Conservation (phyloP, 2,329 filamentous ascomycete genomes). For the Nothophaeocryptopus gaeumannii region DNA sequence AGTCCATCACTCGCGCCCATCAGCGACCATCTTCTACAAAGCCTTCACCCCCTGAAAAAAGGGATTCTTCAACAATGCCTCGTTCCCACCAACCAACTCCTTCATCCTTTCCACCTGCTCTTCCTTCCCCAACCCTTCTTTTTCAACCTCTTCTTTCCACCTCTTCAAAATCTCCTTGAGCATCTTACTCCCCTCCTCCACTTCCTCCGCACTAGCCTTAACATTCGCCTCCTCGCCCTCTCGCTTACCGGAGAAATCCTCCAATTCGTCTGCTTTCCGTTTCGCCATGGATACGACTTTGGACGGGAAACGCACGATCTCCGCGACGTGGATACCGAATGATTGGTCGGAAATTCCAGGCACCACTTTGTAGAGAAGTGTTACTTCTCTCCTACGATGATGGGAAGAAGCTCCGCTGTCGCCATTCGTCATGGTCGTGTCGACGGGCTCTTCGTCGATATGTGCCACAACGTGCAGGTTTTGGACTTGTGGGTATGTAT, state of each 20-base stretch:
- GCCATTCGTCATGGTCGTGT: constrained; percentile 35
- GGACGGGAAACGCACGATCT: constrained; percentile 90
- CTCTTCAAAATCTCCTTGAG: constrained; percentile 77
- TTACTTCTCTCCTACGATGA: constrained; percentile 73
- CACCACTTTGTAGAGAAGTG: constrained; percentile 93
- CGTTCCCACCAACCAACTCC: constrained; percentile 72
- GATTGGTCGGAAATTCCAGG: constrained; percentile 94
- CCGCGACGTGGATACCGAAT: constrained; percentile 97
- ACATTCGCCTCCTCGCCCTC: constrained; percentile 52
- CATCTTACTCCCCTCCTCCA: constrained; percentile 81
- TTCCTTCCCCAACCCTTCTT: constrained; percentile 61
- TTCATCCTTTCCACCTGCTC: constrained; percentile 77
- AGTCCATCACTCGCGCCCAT: too few relatives aligned
- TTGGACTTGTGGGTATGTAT: constrained; percentile 80
- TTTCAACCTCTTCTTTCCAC: constrained; percentile 71
- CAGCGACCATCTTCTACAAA: too few relatives aligned
- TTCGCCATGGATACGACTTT: constrained; percentile 99
- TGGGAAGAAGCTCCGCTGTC: constrained; percentile 37
- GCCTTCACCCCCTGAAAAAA: constrained; percentile 64
- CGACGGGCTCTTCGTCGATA: constrained; percentile 59
- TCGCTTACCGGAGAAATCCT: constrained; percentile 85
- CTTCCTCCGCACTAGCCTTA: constrained; percentile 75
- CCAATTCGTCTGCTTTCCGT: constrained; percentile 94
- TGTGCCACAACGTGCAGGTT: constrained; percentile 97
- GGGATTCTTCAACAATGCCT: constrained; percentile 59